Base-by-base conservation (phyloP, 2,329 filamentous ascomycete species). In the Fusarium scirpi region DNA sequence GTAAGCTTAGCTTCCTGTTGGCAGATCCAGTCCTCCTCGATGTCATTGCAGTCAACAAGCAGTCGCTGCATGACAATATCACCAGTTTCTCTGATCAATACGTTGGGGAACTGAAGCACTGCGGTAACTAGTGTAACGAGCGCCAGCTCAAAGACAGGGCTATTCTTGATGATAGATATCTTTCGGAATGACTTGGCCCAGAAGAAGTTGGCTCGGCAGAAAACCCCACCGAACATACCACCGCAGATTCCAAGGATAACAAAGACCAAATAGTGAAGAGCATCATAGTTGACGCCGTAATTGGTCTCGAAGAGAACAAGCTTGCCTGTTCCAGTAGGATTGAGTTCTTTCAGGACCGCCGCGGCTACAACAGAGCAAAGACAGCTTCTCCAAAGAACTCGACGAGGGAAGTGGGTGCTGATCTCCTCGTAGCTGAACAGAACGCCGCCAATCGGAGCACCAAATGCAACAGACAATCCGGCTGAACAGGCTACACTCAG, bases 381-480 rank as follows among this genome's bases (percentile, higher is more conserved):
- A 11, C 66, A 69, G 1, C 59, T 64, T 7, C 59, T 15, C 66
- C 66, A 70, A 2, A 71, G 68, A 0, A 70, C 63, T 1, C 57
- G 34, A 3, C 66, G 62, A 0, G 68, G 68, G 16, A 71, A 71
- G 13, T 70, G 70, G 3, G 68, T 71, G 57, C 68, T 71, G 20
- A 70, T 71, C 13, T 71, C 68, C 20, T 71, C 68, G 5, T 65
- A 71, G 38, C 68, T 71, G 43, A 71, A 71, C 0, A 71, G 63
- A 1, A 71, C 68, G 0, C 68, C 66, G 13, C 68, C 68, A 0
- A 71, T 65, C 0, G 68, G 68, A 13, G 68, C 68, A 0, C 68
- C 68, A 2, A 71, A 71, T 8, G 68, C 68, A 1, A 71, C 66
- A 0, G 68, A 71, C 3, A 71, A 16, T 0, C 68, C 68, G 0